Conservation (phyloP, 805 yeast genomes). For the Grigorovia humatica region DNA sequence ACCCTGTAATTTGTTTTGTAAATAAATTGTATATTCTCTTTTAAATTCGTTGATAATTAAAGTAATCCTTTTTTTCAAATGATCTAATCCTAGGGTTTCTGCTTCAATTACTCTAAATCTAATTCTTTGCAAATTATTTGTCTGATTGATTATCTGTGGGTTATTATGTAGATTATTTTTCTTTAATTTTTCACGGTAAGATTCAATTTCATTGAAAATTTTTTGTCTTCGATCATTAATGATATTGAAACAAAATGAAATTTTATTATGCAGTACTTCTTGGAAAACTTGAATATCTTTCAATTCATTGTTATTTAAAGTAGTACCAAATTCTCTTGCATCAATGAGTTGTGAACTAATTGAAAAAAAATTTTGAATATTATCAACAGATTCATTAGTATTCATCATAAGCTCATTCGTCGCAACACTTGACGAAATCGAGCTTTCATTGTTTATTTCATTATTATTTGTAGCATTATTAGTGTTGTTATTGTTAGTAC, state of each 20-base stretch:
- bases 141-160: conserved; percentile 11
- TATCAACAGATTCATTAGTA: neutral
- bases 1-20: conserved; percentile 11
- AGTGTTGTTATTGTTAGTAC: neutral
- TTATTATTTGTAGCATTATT: neutral
- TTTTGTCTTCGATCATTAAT: conserved; percentile 21
- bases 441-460: neutral
- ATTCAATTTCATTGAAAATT: conserved; percentile 17
- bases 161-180: conserved; percentile 11
- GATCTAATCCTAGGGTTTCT: conserved; percentile 24
- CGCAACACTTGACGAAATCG: neutral
- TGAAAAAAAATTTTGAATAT: neutral
- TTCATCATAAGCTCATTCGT: neutral
- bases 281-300: conserved; percentile 17
- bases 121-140: conserved; percentile 23
- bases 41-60: conserved; percentile 22
- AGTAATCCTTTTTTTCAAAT: conserved; percentile 15
- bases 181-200: conserved; percentile 15
- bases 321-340: neutral
- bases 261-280: conserved; percentile 15
- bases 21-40: conserved; percentile 16
- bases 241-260: conserved; percentile 15
- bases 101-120: conserved; percentile 26
- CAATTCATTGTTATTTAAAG: conserved; percentile 9
- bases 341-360: neutral